Evolutionary conservation across 208 protist genomes (phyloP).

Genomic region (Wallacemonas sp.): DNA sequence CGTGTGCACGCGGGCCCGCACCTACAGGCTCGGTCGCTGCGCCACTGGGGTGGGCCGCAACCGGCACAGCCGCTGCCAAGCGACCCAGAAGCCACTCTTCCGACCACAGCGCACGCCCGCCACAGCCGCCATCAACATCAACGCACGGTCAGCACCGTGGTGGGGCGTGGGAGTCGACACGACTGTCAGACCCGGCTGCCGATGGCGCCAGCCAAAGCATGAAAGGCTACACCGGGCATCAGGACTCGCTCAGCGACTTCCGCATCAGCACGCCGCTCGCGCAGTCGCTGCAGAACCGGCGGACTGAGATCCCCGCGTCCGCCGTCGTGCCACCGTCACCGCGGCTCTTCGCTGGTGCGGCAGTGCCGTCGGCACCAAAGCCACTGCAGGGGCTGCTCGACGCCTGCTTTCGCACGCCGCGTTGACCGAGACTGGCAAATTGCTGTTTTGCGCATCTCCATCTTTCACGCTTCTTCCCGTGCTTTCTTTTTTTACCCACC

Average conservation of each 20-base stretch:
- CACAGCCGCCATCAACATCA: neutral
- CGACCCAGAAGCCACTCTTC: neutral
- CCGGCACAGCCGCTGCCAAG: neutral
- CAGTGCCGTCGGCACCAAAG: constrained; percentile 16
- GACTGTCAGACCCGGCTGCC: constrained; percentile 5
- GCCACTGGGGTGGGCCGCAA: constrained; percentile 1
- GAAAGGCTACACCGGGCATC: no score
- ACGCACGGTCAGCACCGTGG: no score
- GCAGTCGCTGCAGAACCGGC: constrained; percentile 25
- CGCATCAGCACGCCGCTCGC: constrained; percentile 59
- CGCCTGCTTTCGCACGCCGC: constrained; percentile 11
- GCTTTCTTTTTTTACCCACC: constrained; percentile 13
- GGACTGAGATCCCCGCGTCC: constrained; percentile 10
- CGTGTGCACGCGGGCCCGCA: neutral
- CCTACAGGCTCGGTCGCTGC: no score
- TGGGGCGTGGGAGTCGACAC: neutral
- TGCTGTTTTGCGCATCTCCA: no score
- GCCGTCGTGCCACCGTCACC: constrained; percentile 4
- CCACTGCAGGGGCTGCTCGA: constrained; percentile 44
- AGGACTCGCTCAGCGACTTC: constrained; percentile 19
- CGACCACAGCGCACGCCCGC: neutral
- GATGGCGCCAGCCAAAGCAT: no score
- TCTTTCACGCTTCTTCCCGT: constrained; percentile 8
- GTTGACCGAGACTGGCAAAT: neutral
- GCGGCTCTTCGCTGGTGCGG: neutral